Base-by-base conservation (phyloP, 2,329 filamentous ascomycete genomes). In the Fusarium xylarioides region DNA sequence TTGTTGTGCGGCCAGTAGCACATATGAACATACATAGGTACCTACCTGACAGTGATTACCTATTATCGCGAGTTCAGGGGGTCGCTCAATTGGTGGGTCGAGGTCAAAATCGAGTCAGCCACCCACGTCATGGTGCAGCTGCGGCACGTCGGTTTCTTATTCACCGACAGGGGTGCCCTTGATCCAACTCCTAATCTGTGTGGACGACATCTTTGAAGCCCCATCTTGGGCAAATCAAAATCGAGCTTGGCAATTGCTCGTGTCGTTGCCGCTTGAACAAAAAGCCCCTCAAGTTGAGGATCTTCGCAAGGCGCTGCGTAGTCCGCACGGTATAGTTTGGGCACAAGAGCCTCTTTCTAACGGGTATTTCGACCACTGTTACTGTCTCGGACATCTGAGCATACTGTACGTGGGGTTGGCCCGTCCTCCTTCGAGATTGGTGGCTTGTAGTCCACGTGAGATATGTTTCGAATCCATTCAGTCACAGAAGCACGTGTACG, bases 81-180 rank as follows among this genome's bases (percentile, higher is more conserved):
- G 76, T 73, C 62, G 34, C 59, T 49, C 32, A 47, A 47, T 26
- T 38, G 66, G 63, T 59, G 62, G 64, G 44, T 34, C 62, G 5
- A 26, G 53, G 60, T 55, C 56, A 14, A 55, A 52, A 43, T 58
- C 43, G 53, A 60, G 62, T 66, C 65, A 74, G 75, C 75, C 75
- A 74, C 59, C 58, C 44, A 78, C 76, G 77, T 78, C 77, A 78
- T 71, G 75, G n/a, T 68, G 60, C n/a, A 66, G 54, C 40, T 46
- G 40, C 53, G 50, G 61, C 68, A 64, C 64, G 73, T 73, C 56
- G 44, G 56, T 55, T 61, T 74, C 46, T 67, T 52, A 73, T 77
- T 73, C 70, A 66, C 59, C 42, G 59, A 65, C 56, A 62, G 34
- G 42, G 72, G 35, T 15, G 40, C 28, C 52, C 55, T 63, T 63